Conservation (phyloP, 768 basidiomycete genomes). For the Postia placenta region DNA sequence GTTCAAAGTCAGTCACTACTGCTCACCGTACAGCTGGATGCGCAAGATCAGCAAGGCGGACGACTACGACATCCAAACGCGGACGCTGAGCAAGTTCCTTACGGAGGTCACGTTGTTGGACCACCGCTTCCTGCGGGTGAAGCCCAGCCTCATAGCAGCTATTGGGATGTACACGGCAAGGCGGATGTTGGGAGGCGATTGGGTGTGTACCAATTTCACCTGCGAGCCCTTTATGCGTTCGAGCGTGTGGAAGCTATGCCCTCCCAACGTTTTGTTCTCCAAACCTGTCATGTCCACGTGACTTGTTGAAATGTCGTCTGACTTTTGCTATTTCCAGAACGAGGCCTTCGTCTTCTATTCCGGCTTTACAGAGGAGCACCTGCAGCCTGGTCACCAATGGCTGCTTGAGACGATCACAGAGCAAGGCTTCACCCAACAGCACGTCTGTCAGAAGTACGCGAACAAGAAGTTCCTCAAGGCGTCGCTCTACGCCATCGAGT, state of each 20-base stretch:
- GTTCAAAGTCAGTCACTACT: conserved; percentile 94
- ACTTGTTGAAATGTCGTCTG: conserved; percentile 13
- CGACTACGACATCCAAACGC: conserved; percentile 96
- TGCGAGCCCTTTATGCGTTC: conserved; percentile 9
- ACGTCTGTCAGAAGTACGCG: conserved; percentile 94
- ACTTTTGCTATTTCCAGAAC: conserved; percentile 46
- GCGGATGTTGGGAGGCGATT: conserved; percentile 89
- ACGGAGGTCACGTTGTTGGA: conserved; percentile 95
- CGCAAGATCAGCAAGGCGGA: conserved; percentile 97
- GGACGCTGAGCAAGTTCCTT: conserved; percentile 95
- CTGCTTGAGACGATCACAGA: conserved; percentile 81
- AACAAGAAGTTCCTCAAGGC: conserved; percentile 98
- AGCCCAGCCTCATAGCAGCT: conserved; percentile 90
- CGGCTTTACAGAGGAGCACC: conserved; percentile 83
- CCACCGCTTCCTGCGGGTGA: conserved; percentile 85
- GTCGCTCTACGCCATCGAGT: conserved; percentile 68
- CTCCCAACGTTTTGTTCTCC: conserved; percentile 9
- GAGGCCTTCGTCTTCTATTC: conserved; percentile 92
- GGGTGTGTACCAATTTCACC: conserved; percentile 60
- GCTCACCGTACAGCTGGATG: conserved; percentile 99
- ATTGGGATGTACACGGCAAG: conserved; percentile 97
- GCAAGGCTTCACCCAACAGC: conserved; percentile 71
- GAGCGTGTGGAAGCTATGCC: conserved; percentile 9
- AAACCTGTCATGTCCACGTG: conserved; percentile 27
- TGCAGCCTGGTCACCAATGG: conserved; percentile 73